These are phyloP conservation scores for Pseudogymnoascus sp. DNA, from an alignment of 2,329 filamentous ascomycete species.

Conservation along the genomic window DNA sequence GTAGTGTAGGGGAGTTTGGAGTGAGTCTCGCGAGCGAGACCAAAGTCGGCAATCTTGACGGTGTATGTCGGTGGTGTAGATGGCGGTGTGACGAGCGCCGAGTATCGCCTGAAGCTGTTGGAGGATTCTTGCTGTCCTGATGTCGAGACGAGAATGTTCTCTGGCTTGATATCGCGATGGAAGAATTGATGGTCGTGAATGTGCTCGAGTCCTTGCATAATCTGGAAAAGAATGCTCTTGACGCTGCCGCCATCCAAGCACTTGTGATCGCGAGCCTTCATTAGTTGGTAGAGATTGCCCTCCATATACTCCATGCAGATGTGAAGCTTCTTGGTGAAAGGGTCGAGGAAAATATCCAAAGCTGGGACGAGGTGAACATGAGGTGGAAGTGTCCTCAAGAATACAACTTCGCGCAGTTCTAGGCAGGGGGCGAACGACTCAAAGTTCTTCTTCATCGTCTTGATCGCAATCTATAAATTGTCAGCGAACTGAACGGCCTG, in stretches of 20 bases:
- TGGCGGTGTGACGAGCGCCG: conserved; percentile 84
- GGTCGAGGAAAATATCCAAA: conserved; percentile 96
- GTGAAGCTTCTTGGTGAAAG: conserved; percentile 90
- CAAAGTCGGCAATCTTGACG: conserved; percentile 98
- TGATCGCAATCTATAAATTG: conserved; percentile 76
- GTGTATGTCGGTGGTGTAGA: conserved; percentile 91
- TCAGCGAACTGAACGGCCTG: conserved; percentile 13
- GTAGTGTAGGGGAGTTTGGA: conserved; percentile 96
- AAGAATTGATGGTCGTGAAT: conserved; percentile 98
- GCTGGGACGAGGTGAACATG: conserved; percentile 95
- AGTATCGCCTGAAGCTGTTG: conserved; percentile 88
- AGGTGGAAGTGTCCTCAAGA: conserved; percentile 78
- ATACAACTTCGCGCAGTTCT: conserved; percentile 94
- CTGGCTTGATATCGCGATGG: conserved; percentile 97
- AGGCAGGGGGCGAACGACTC: conserved; percentile 85
- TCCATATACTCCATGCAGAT: conserved; percentile 99
- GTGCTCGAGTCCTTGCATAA: conserved; percentile 90
- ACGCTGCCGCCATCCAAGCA: conserved; percentile 82
- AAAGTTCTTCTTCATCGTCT: conserved; percentile 99
- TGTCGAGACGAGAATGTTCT: conserved; percentile 95
- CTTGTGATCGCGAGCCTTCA: conserved; percentile 98
- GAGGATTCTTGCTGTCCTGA: conserved; percentile 69
- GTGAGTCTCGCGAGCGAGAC: conserved; percentile 92
- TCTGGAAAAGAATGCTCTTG: conserved; percentile 97
- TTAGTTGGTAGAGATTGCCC: conserved; percentile 95